phyloP scores from a whole-genome alignment of 1,284 basidiomycete species.

The Anthracocystis panici-leucophaei region DNA sequence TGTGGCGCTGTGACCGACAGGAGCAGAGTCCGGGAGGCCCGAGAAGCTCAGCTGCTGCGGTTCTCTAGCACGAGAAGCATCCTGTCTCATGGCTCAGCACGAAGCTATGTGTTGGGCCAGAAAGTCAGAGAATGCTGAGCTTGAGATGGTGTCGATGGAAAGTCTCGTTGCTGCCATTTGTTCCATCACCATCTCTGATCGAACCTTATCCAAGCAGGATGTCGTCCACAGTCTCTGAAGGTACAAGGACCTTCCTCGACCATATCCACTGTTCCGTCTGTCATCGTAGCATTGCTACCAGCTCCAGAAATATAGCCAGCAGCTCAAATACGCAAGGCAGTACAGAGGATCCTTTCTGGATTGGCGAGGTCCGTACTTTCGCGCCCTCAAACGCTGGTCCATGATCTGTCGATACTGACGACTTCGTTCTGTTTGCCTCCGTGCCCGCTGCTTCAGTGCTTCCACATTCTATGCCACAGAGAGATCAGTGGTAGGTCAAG shows the following conservation, averaged over 20 bases:
- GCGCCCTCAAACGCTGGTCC: not conserved
- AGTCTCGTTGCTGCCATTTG: not conserved
- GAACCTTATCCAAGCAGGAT: not conserved
- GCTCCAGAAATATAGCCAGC: not conserved
- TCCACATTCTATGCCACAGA: slow-evolving; percentile 39
- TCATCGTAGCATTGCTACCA: slow-evolving; percentile 7
- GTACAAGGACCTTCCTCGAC: slow-evolving; percentile 16
- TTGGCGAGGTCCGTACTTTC: slow-evolving; percentile 33
- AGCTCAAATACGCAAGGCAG: not conserved
- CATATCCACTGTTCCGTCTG: slow-evolving; percentile 43
- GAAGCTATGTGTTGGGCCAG: not conserved
- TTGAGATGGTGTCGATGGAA: not conserved
- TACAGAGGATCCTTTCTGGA: slow-evolving; percentile 24
- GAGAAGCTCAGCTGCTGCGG: not conserved
- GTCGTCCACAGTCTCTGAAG: slow-evolving; percentile 13
- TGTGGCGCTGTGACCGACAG: not conserved
- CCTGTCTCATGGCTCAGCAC: not conserved
- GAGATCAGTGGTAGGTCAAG: slow-evolving; percentile 20
- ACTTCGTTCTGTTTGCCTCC: not conserved
- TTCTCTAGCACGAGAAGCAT: not conserved
- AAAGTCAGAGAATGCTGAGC: not conserved
- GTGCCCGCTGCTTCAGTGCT: slow-evolving; percentile 17
- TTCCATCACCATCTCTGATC: slow-evolving; percentile 1
- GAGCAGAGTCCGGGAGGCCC: slow-evolving; percentile 6
- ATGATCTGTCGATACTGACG: slow-evolving; percentile 1